Evolutionary conservation across 2,329 filamentous ascomycete species (phyloP).

Genomic region (Botrytis byssoidea): DNA sequence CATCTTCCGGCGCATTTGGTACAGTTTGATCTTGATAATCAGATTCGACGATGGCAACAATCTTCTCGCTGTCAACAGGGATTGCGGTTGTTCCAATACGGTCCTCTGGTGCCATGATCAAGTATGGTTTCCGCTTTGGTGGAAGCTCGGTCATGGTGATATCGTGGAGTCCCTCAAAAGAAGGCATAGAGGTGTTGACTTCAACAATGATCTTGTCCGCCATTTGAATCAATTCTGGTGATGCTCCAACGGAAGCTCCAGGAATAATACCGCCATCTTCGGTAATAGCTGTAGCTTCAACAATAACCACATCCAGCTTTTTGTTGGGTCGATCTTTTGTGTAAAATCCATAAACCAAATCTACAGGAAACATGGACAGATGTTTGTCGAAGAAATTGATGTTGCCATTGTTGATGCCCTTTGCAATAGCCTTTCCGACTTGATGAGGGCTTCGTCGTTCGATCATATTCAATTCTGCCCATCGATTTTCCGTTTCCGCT

Average conservation of each 20-base stretch:
- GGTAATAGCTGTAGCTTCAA: conserved; percentile 83
- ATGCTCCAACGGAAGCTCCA: conserved; percentile 81
- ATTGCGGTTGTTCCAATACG: conserved; percentile 81
- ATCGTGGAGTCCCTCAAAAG: conserved; percentile 85
- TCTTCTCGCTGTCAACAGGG: conserved; percentile 79
- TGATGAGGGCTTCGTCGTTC: conserved; percentile 81
- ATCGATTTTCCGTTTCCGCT: conserved; percentile 83
- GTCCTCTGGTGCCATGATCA: conserved; percentile 83
- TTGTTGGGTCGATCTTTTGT: conserved; percentile 70
- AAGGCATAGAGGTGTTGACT: conserved; percentile 83
- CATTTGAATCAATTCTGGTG: conserved; percentile 84
- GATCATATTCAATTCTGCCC: conserved; percentile 89
- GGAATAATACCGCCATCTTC: conserved; percentile 87
- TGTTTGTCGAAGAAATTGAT: conserved; percentile 96
- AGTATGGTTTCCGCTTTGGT: conserved; percentile 77
- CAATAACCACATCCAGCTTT: conserved; percentile 73
- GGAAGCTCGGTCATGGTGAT: conserved; percentile 87
- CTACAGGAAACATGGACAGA: conserved; percentile 85
- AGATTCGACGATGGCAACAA: conserved; percentile 80
- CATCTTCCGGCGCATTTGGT: conserved; percentile 76
- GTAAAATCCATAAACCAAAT: conserved; percentile 84
- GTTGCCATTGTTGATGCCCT: conserved; percentile 83
- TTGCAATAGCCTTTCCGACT: conserved; percentile 85
- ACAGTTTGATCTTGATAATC: conserved; percentile 77
- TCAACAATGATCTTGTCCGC: conserved; percentile 93